Conservation (phyloP, 2,329 filamentous ascomycete genomes). For the Hymenoscyphus repandus region DNA sequence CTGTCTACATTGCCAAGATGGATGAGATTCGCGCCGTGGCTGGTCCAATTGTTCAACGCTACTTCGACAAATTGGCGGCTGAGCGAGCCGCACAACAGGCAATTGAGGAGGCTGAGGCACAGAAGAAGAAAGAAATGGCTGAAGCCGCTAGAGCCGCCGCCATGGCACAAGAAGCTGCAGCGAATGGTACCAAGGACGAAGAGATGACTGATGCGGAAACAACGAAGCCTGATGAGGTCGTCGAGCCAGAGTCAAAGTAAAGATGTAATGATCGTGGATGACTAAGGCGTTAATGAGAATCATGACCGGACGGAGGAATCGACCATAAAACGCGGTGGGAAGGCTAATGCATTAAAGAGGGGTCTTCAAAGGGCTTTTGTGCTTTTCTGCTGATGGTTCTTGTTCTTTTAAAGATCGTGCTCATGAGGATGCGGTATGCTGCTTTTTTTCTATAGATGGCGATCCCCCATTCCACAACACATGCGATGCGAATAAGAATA, state of each 20-base stretch:
- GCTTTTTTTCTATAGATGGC: too few relatives aligned
- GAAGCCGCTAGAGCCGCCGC: slow-evolving; percentile 40
- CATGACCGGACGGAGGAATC: too few relatives aligned
- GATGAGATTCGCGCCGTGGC: slow-evolving; percentile 90
- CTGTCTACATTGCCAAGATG: slow-evolving; percentile 88
- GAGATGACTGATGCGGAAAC: slow-evolving; percentile 60
- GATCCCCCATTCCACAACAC: too few relatives aligned
- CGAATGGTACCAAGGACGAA: slow-evolving; percentile 42
- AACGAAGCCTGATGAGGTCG: slow-evolving; percentile 41
- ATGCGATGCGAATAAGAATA: too few relatives aligned
- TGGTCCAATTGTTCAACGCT: slow-evolving; percentile 86
- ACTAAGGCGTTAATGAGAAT: too few relatives aligned
- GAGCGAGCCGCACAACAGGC: slow-evolving; percentile 77
- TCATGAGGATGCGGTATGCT: too few relatives aligned
- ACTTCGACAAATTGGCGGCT: slow-evolving; percentile 89
- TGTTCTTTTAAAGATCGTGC: too few relatives aligned
- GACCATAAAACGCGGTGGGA: too few relatives aligned
- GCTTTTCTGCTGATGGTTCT: too few relatives aligned
- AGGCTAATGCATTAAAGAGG: too few relatives aligned
- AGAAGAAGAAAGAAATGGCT: slow-evolving; percentile 48
- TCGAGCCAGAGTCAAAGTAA: slow-evolving; percentile 27
- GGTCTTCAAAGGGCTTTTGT: too few relatives aligned
- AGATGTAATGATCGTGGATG: background rate
- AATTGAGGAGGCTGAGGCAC: slow-evolving; percentile 43
- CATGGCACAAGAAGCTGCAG: slow-evolving; percentile 34